Conservation (phyloP, 139 green algal genomes). For the Chlamydomonas applanata region DNA sequence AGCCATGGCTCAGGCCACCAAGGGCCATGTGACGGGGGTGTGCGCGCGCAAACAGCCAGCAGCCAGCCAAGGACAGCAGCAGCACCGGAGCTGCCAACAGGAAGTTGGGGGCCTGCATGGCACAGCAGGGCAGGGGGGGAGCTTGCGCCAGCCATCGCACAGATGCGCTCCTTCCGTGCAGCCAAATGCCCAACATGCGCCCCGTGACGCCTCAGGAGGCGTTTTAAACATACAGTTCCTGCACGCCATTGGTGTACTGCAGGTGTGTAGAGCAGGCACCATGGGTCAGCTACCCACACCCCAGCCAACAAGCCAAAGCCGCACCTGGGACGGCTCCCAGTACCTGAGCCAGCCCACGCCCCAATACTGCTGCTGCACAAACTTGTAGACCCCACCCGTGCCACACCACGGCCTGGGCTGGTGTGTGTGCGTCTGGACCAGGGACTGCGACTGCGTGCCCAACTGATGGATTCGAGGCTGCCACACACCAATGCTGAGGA, state of each 20-base stretch:
- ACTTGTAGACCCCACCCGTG: constrained; percentile 63
- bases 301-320: not conserved
- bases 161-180: too few relatives aligned
- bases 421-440: too few relatives aligned
- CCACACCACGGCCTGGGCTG: constrained; percentile 62
- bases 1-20: not conserved
- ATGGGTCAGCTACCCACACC: too few relatives aligned
- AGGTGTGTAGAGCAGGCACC: too few relatives aligned
- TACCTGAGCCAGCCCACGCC: constrained; percentile 76
- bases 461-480: not conserved
- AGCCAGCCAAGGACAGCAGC: constrained; percentile 35
- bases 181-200: too few relatives aligned
- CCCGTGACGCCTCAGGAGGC: too few relatives aligned
- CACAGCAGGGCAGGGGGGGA: too few relatives aligned
- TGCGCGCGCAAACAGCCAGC: constrained; percentile 28
- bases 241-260: too few relatives aligned
- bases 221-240: too few relatives aligned
- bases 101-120: constrained; percentile 78
- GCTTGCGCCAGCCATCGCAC: too few relatives aligned
- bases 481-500: not conserved
- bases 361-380: constrained; percentile 88
- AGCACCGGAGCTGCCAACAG: constrained; percentile 69
- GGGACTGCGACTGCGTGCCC: too few relatives aligned
- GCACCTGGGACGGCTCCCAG: constrained; percentile 63
- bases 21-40: not conserved